These are phyloP conservation scores for Xylaria intraflava DNA, from an alignment of 495 filamentous ascomycete species.

Conservation along the genomic window DNA sequence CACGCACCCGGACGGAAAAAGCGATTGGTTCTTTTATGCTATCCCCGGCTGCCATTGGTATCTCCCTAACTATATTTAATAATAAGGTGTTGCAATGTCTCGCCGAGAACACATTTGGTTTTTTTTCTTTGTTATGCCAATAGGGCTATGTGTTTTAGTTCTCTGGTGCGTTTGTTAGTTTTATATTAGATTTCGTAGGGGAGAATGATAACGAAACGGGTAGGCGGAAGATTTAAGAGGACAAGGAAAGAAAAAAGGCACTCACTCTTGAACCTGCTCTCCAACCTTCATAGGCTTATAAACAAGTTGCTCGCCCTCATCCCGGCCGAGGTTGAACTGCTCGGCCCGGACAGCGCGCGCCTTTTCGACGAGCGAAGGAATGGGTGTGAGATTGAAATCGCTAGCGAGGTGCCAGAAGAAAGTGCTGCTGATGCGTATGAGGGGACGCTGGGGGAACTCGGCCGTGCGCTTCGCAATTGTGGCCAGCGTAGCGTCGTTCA, in stretches of 20 bases:
- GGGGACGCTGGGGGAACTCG: constrained; percentile 35
- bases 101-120: background rate
- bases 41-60: no score
- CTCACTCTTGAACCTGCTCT: constrained; percentile 41
- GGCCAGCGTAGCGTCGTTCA: constrained; percentile 38
- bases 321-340: constrained; percentile 36
- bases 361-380: constrained; percentile 30
- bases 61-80: no score
- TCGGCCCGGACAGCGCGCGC: constrained; percentile 33
- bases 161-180: constrained; percentile 10
- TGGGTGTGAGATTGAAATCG: constrained; percentile 40
- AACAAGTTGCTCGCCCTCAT: constrained; percentile 39
- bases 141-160: constrained; percentile 20
- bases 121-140: constrained; percentile 3
- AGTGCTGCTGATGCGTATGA: constrained; percentile 42
- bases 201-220: background rate
- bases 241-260: constrained; percentile 5
- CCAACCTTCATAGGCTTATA: constrained; percentile 43
- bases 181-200: background rate
- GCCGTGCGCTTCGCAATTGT: constrained; percentile 28
- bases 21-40: no score
- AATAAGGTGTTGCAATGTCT: no score
- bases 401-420: constrained; percentile 47
- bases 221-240: background rate
- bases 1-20: no score